These are phyloP conservation scores for Salvia sclarea DNA, from an alignment of 305 asterid genomes.

Conservation along the genomic window DNA sequence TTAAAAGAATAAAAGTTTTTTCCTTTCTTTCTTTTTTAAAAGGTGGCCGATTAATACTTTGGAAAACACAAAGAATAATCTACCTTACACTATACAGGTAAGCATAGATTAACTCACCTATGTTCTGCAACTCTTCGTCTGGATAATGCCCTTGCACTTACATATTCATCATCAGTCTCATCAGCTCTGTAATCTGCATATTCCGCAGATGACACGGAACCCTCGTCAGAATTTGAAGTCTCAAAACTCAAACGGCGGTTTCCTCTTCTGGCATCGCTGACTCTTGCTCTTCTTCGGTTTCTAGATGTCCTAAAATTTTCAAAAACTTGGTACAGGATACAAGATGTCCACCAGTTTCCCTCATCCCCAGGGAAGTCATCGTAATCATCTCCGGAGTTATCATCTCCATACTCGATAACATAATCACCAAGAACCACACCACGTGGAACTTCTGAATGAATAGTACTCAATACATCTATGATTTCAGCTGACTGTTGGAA, in stretches of 20 bases:
- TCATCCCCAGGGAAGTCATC: conserved; percentile 61
- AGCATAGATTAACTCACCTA: conserved; percentile 48
- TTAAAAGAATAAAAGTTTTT: background rate
- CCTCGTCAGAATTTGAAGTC: conserved; percentile 70
- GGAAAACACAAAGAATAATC: background rate
- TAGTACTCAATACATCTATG: conserved; percentile 76
- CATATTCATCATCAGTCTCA: conserved; percentile 61
- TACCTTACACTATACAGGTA: conserved; percentile 10
- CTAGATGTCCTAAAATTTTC: conserved; percentile 68
- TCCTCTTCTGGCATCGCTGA: conserved; percentile 63
- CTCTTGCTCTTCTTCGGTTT: conserved; percentile 74
- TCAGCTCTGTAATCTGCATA: conserved; percentile 56
- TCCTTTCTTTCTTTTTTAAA: background rate
- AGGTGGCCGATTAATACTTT: background rate
- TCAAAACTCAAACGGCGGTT: conserved; percentile 55
- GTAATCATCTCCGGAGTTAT: conserved; percentile 70
- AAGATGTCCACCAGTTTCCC: conserved; percentile 81
- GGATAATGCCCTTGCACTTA: conserved; percentile 47
- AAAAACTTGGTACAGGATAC: conserved; percentile 77
- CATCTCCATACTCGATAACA: conserved; percentile 85
- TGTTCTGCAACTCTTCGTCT: conserved; percentile 59
- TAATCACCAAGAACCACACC: conserved; percentile 86
- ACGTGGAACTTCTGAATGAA: conserved; percentile 74
- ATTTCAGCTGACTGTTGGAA: conserved; percentile 87
- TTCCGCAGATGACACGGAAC: conserved; percentile 71